Evolutionary conservation across 148 eudicot genomes (phyloP).

Genomic region (Dysphania ambrosioides): DNA sequence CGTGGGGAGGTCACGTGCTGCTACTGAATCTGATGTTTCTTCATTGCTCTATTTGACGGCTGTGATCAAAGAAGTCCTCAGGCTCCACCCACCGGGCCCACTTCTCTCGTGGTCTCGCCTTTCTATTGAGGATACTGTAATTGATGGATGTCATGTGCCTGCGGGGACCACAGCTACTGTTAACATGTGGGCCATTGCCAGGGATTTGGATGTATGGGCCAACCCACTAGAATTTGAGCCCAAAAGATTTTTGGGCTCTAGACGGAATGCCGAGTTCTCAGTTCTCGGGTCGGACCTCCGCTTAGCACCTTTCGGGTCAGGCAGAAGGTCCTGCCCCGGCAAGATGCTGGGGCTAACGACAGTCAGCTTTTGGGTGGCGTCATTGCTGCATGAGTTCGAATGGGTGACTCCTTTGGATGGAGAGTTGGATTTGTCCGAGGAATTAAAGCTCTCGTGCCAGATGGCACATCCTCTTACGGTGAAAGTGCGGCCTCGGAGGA

Average conservation of each 20-base stretch:
- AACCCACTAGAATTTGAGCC: slow-evolving; percentile 49
- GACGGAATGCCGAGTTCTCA: slow-evolving; percentile 30
- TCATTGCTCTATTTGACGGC: slow-evolving; percentile 50
- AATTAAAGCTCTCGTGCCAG: slow-evolving; percentile 54
- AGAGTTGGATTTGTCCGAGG: slow-evolving; percentile 51
- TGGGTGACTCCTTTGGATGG: slow-evolving; percentile 22
- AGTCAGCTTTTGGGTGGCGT: slow-evolving; percentile 55
- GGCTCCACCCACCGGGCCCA: slow-evolving; percentile 85
- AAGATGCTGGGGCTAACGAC: slow-evolving; percentile 55
- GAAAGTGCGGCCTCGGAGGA: slow-evolving; percentile 24
- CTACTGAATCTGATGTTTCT: slow-evolving; percentile 45
- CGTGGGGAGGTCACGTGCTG: slow-evolving; percentile 40
- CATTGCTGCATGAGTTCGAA: slow-evolving; percentile 47
- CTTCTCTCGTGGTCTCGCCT: slow-evolving; percentile 82
- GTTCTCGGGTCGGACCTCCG: slow-evolving; percentile 58
- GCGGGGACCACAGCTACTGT: slow-evolving; percentile 72
- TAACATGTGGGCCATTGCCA: slow-evolving; percentile 77
- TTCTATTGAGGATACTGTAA: slow-evolving; percentile 33
- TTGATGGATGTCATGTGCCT: slow-evolving; percentile 56
- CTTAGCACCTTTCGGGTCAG: slow-evolving; percentile 73
- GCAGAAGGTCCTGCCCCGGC: slow-evolving; percentile 61
- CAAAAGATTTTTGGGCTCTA: slow-evolving; percentile 40
- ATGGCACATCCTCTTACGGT: slow-evolving; percentile 61
- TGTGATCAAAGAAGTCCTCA: slow-evolving; percentile 62
- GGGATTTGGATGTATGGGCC: slow-evolving; percentile 53